Base-by-base conservation (phyloP, 1,284 basidiomycete genomes). In the Leccinum solheimii region DNA sequence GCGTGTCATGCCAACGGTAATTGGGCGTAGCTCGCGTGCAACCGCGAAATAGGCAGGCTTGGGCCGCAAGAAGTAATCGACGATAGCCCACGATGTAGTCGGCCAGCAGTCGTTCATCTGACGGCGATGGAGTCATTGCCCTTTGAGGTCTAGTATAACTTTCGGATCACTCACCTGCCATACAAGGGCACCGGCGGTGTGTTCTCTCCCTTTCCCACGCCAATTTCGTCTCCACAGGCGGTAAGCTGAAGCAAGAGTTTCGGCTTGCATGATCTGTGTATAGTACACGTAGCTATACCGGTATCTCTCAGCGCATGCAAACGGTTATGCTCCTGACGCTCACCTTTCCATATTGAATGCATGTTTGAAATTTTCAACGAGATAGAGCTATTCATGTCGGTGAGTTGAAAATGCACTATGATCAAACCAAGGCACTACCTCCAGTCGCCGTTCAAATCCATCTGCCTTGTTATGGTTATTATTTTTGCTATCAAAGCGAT, bases 331-430 rank as follows among this genome's bases (percentile, higher is more conserved):
- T 53, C 61, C 43, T 55, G 23, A 9, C 7, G 52, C 67, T 21
- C 67, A 86, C 87, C 87, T 91, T 71, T 93, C 89, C 79, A 95
- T 91, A 71, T 95, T 90, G 71, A 94, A 94, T 0, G 90, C 82
- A 73, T 95, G 92, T 75, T 86, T 92, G 78, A 94, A 93, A 77
- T 96, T 96, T 76, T 96, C 94, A 72, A 94, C 81, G 52, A 96
- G 82, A 75, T 95, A 96, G 23, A 92, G 80, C 83, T 93, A 53
- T 62, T 54, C 40, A 43, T 30, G 48, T 11, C 16, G 5, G 50
- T 63, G 43, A 68, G 51, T 50, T 19, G 23, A 55, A 56, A 19
- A 27, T 34, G 59, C 54, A 59, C 5, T 43, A 56, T 5, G 32
- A 51, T 56, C 30, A 59, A 56, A 43, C 57, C 55, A 55, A 48